Conservation (phyloP, 1,284 basidiomycete species). For the Pisolithus thermaeus region DNA sequence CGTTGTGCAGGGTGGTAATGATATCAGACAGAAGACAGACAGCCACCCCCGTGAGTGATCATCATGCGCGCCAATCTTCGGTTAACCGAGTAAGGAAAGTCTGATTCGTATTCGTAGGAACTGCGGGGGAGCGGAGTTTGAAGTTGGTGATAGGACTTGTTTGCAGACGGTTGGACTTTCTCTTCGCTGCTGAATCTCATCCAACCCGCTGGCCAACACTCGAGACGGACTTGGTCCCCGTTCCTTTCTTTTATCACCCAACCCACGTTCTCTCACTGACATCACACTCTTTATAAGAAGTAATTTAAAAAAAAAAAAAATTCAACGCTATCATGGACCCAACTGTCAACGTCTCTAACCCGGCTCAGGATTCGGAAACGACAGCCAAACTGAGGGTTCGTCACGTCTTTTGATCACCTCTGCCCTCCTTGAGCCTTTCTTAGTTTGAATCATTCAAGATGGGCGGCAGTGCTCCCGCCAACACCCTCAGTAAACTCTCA, state of each 20-base stretch:
- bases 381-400: slow-evolving; percentile 43
- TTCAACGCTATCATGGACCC: slow-evolving; percentile 18
- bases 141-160: slow-evolving; percentile 9
- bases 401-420: not conserved
- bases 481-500: slow-evolving; percentile 24
- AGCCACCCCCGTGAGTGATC: too few species aligned
- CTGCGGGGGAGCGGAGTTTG: slow-evolving; percentile 15
- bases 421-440: slow-evolving; percentile 4
- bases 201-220: slow-evolving; percentile 13
- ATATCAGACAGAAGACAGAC: too few species aligned
- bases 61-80: not conserved
- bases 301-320: not conserved
- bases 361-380: slow-evolving; percentile 28
- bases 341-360: slow-evolving; percentile 4
- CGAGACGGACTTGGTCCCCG: slow-evolving; percentile 21
- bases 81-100: not conserved
- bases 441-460: slow-evolving; percentile 65
- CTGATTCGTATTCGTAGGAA: too few species aligned
- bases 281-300: slow-evolving; percentile 33
- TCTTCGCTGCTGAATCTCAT: slow-evolving; percentile 21
- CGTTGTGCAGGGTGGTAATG: not conserved
- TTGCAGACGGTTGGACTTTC: slow-evolving; percentile 16
- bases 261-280: slow-evolving; percentile 28
- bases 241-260: slow-evolving; percentile 27
- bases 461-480: slow-evolving; percentile 35